Base-by-base conservation (phyloP, 2,329 filamentous ascomycete genomes). In the Beauveria sp. region DNA sequence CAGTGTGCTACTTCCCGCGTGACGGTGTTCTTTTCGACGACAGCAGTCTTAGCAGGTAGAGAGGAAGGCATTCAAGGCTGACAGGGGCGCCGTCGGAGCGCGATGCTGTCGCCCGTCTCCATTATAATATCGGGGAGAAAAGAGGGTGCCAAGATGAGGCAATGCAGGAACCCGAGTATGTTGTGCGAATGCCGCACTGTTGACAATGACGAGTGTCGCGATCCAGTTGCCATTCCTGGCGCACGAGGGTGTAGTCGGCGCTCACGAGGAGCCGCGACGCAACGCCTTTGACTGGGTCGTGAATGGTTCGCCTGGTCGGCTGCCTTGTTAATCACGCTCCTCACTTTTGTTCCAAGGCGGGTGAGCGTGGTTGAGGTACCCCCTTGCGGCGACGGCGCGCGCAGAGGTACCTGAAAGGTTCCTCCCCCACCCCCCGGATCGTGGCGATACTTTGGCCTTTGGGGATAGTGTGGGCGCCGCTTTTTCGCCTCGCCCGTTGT, bases 251-350 rank as follows among this genome's bases (percentile, higher is more conserved):
- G 44, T 9, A 16, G 18, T 24, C 6, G 14, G 46, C 26, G 47
- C 30, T 46, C 46, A 46, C 20, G 50, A 34, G 52, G 51, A 22
- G 28, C 34, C 34, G 12, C 5, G 12, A 6, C 9, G 40, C n/a
- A 26, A 47, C 41, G 30, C 54, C 61, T 54, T 55, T 56, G 55
- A 12, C 30, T 22, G 50, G 55, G 56, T 56, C 34, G 61, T 62
- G 61, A 59, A 62, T 44, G 41, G 48, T 59, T 48, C 52, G 61
- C 55, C 50, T 55, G 61, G 56, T 59, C 61, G 61, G 30, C 50
- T 62, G 61, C 61, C 61, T 62, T 55, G 43, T 24, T 28, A 59
- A 43, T 62, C 61, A 62, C 61, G 61, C 61, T 46, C 41, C 44
- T 47, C 43, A 60, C 56, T 44, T 56, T n/a, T 34, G 28, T 30